Conservation (phyloP, 345 rosid species). For the Brassica incana region DNA sequence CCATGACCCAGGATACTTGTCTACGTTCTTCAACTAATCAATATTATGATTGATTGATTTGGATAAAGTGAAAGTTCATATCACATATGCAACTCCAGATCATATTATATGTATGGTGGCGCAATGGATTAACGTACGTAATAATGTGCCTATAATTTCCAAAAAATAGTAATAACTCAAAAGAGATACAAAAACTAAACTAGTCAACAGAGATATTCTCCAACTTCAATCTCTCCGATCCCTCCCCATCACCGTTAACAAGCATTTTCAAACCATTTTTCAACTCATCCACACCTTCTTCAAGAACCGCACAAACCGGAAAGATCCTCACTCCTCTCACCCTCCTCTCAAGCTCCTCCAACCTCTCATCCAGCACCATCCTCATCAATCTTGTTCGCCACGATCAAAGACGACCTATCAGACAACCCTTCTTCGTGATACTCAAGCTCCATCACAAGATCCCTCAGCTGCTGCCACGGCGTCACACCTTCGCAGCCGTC, state of each 20-base stretch:
- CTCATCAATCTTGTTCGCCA: conserved; percentile 95
- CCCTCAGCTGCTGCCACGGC: conserved; percentile 87
- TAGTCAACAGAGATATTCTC: conserved; percentile 49
- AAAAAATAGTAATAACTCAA: neutral
- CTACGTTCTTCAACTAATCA: neutral
- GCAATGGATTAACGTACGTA: neutral
- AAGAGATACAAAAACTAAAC: neutral
- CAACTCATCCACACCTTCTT: conserved; percentile 79
- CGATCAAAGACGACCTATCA: conserved; percentile 68
- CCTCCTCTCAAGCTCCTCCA: conserved; percentile 61
- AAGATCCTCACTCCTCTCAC: conserved; percentile 63
- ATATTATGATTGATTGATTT: neutral
- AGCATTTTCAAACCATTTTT: conserved; percentile 80
- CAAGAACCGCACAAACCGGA: conserved; percentile 83
- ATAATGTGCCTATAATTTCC: neutral
- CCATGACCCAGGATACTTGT: neutral
- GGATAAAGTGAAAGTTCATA: neutral
- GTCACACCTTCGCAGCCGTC: conserved; percentile 68
- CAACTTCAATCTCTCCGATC: conserved; percentile 44
- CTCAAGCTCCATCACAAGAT: conserved; percentile 80
- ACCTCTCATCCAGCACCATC: conserved; percentile 63
- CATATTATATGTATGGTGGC: neutral
- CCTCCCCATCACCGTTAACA: conserved; percentile 46
- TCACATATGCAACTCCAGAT: neutral
- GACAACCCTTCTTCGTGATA: conserved; percentile 82